Conservation (phyloP, 306 rosid genomes). For the Herpetospermum pedunculosum region DNA sequence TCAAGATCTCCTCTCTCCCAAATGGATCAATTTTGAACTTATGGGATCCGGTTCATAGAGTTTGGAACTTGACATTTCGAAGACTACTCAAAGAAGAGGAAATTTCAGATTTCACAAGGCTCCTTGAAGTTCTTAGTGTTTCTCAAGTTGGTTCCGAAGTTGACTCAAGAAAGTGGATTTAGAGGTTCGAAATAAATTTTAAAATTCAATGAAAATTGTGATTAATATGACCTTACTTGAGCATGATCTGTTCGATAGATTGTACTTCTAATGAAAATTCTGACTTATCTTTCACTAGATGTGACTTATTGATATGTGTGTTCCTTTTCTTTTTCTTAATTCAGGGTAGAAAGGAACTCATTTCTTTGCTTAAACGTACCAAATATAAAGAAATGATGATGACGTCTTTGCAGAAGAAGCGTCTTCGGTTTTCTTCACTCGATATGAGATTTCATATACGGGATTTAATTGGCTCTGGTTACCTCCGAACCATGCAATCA, state of each 20-base stretch:
- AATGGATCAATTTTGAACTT: too few species aligned
- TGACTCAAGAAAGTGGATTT: too few species aligned
- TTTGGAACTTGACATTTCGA: too few species aligned
- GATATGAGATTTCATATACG: slow-evolving; percentile 85
- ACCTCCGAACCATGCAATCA: slow-evolving; percentile 45
- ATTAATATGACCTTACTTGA: not conserved
- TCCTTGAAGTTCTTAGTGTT: too few species aligned
- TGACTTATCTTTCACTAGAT: not conserved
- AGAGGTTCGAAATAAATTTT: not conserved
- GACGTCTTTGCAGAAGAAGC: slow-evolving; percentile 68
- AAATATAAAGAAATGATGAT: slow-evolving; percentile 70
- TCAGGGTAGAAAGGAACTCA: slow-evolving; percentile 92
- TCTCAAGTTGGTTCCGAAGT: too few species aligned
- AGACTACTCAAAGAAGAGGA: too few species aligned
- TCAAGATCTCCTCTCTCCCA: too few species aligned
- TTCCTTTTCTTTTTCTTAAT: not conserved
- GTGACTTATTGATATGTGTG: slow-evolving; percentile 6
- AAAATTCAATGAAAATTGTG: not conserved
- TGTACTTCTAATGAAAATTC: not conserved
- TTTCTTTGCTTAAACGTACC: slow-evolving; percentile 60
- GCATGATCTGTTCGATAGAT: not conserved
- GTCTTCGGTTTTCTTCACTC: slow-evolving; percentile 58
- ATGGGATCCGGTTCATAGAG: too few species aligned
- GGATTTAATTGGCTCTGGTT: slow-evolving; percentile 86
- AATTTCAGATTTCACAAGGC: too few species aligned